A percentile compares a stretch with the other conserved stretches of the same genome.
These are phyloP conservation scores for Lepidium didymum DNA, from an alignment of 345 rosid species.

Conservation along the genomic window DNA sequence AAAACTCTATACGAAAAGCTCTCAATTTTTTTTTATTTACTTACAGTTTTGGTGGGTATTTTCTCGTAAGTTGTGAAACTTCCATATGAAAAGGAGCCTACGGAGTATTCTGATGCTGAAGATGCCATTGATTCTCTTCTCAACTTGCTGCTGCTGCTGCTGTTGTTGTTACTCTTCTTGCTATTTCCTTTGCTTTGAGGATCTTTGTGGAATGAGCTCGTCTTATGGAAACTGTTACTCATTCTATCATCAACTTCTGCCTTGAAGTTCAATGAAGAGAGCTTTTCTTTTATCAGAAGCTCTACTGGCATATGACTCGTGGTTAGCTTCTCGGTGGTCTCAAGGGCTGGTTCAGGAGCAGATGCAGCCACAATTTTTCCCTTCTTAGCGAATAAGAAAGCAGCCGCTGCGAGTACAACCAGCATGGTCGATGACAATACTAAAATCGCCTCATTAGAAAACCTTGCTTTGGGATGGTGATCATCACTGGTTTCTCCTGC, in stretches of 20 bases:
- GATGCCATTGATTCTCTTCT: slow-evolving; percentile 59
- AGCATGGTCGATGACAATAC: slow-evolving; percentile 30
- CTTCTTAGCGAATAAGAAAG: slow-evolving; percentile 31
- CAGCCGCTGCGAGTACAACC: slow-evolving; percentile 31
- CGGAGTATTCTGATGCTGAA: slow-evolving; percentile 62
- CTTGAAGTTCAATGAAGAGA: slow-evolving; percentile 25
- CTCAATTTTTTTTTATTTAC: background rate
- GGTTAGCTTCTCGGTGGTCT: background rate
- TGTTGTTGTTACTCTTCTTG: slow-evolving; percentile 6
- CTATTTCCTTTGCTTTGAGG: slow-evolving; percentile 26
- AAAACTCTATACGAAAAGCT: too few relatives aligned
- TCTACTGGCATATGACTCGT: background rate
- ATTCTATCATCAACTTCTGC: slow-evolving; percentile 27
- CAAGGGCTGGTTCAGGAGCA: background rate
- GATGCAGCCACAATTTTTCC: background rate
- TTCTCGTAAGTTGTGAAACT: slow-evolving; percentile 81
- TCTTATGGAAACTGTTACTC: slow-evolving; percentile 45
- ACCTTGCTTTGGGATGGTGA: slow-evolving; percentile 1
- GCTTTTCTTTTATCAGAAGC: slow-evolving; percentile 16
- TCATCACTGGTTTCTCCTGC: slow-evolving; percentile 6
- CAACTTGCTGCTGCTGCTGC: slow-evolving; percentile 30
- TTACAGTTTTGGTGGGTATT: slow-evolving; percentile 54
- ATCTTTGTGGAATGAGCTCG: slow-evolving; percentile 35
- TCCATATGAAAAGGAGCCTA: slow-evolving; percentile 50
- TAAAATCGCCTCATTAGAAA: background rate